phyloP scores from a whole-genome alignment of 2,329 filamentous ascomycete species.

The Trichoderma sp. region DNA sequence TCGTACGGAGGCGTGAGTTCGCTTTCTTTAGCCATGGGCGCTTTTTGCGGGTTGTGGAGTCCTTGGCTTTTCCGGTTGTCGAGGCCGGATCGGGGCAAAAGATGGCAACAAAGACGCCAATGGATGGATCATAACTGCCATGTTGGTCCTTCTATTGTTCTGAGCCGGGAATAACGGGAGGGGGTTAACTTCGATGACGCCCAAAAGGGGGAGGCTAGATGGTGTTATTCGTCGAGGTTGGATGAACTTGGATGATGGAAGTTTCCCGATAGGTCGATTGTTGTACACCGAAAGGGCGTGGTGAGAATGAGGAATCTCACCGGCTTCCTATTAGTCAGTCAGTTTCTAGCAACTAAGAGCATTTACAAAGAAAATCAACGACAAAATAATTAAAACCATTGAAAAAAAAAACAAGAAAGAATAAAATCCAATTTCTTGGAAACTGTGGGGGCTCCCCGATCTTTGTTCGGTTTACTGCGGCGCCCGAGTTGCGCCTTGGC shows the following conservation, averaged over 20 bases:
- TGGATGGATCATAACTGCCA: not conserved
- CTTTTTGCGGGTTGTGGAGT: not conserved
- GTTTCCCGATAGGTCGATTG: not conserved
- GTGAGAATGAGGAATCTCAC: not conserved
- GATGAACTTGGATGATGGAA: not conserved
- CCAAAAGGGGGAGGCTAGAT: not conserved
- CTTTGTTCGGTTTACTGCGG: not conserved
- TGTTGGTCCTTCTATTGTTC: not conserved
- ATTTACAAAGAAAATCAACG: not conserved
- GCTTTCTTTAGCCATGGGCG: not conserved
- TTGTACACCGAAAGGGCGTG: not conserved
- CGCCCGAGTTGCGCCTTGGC: slow-evolving; percentile 25
- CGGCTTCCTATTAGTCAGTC: not conserved
- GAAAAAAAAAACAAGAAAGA: not conserved
- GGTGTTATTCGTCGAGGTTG: not conserved
- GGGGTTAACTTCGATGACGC: not conserved
- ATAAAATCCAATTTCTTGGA: not conserved
- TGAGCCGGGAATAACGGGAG: not conserved
- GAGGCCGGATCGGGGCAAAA: slow-evolving; percentile 15
- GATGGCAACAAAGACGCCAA: slow-evolving; percentile 8
- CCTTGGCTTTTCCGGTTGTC: not conserved
- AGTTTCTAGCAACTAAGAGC: not conserved
- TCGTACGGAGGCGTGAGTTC: not conserved
- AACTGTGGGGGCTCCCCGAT: not conserved
- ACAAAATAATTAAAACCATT: not conserved